Percentiles rank a stretch among this genome's conserved stretches.
Conservation (phyloP, 2,329 filamentous ascomycete species). For the Claviceps maximensis region DNA sequence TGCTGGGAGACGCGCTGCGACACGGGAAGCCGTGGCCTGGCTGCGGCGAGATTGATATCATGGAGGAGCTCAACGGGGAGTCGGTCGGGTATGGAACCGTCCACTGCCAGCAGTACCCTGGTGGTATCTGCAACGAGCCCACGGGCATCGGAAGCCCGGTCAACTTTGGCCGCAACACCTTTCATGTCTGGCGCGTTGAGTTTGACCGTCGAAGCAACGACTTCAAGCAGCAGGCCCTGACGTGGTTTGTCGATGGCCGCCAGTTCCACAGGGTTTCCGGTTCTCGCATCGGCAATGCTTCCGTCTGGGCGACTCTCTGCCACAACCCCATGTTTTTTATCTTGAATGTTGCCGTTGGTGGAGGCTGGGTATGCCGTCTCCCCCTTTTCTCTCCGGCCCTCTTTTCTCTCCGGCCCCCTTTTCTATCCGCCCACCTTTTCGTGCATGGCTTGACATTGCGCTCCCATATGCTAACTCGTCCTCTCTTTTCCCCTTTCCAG, state of each 20-base stretch:
- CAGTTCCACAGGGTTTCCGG: conserved; percentile 32
- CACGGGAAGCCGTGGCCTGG: conserved; percentile 36
- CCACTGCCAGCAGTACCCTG: conserved; percentile 34
- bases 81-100: conserved; percentile 33
- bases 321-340: conserved; percentile 38
- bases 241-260: conserved; percentile 34
- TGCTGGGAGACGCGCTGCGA: conserved; percentile 36
- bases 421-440: too few relatives aligned
- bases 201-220: conserved; percentile 33
- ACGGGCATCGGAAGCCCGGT: conserved; percentile 25
- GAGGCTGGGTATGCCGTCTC: conserved; percentile 32
- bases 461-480: not conserved
- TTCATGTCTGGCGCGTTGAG: conserved; percentile 36
- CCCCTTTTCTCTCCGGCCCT: not conserved
- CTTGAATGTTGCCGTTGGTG: conserved; percentile 43
- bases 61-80: conserved; percentile 41
- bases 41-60: conserved; percentile 44
- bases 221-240: conserved; percentile 36
- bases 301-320: conserved; percentile 35
- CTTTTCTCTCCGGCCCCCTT: not conserved
- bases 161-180: conserved; percentile 25
- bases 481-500: conserved; percentile 17
- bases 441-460: too few relatives aligned
- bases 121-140: conserved; percentile 39
- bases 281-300: conserved; percentile 27